These are phyloP conservation scores for Yarrowia sp. DNA, from an alignment of 805 yeast species.

Conservation along the genomic window DNA sequence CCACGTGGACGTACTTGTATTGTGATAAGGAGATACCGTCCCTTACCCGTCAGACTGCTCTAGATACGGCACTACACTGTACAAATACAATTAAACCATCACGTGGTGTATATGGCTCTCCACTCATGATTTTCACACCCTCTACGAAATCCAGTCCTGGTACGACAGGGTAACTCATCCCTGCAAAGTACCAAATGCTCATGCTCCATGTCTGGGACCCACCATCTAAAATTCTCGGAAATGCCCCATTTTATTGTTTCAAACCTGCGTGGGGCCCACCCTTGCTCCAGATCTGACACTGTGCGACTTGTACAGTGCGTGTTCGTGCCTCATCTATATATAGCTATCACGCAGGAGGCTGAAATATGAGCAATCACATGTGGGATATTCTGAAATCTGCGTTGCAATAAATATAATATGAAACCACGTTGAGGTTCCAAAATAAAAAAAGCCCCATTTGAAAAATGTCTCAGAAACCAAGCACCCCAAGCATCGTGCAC, in stretches of 20 bases:
- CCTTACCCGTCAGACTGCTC: neutral
- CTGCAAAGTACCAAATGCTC: too few relatives aligned
- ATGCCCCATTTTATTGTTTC: neutral
- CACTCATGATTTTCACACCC: too few relatives aligned
- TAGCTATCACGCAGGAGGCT: neutral
- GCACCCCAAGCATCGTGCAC: neutral
- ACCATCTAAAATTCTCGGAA: too few relatives aligned
- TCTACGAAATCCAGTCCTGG: too few relatives aligned
- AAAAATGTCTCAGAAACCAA: neutral
- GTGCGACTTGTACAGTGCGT: neutral
- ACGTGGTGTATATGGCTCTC: too few relatives aligned
- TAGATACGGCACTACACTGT: neutral
- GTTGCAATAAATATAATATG: too few relatives aligned
- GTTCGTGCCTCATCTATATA: conserved; percentile 6
- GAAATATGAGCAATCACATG: neutral
- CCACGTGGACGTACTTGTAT: conserved; percentile 5
- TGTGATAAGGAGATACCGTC: neutral
- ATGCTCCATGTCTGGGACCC: too few relatives aligned
- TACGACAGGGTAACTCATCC: too few relatives aligned
- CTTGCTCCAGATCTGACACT: neutral
- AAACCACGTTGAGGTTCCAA: too few relatives aligned
- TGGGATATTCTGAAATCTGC: too few relatives aligned
- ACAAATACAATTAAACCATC: neutral
- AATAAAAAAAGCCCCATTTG: too few relatives aligned
- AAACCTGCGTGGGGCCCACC: neutral